A percentile compares a stretch with the other conserved stretches of the same genome.
phyloP scores from a whole-genome alignment of 257 asterid genomes.

The Nicotiana benthamiana region DNA sequence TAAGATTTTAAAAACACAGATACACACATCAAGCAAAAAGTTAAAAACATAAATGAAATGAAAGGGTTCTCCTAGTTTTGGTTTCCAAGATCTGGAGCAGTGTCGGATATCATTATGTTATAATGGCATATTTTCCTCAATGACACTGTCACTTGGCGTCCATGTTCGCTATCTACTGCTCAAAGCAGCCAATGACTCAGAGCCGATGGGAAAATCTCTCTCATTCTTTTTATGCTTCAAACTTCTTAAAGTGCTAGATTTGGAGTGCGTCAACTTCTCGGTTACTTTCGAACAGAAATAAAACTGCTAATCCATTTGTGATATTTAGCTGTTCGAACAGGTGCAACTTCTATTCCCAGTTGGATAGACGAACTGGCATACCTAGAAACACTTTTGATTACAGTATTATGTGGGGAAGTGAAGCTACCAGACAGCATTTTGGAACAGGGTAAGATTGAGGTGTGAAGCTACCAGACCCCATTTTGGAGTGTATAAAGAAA shows the following conservation, averaged over 20 bases:
- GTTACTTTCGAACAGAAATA: neutral
- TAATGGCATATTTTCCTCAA: too few relatives aligned
- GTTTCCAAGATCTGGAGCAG: too few relatives aligned
- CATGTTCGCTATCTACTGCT: neutral
- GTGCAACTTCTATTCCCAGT: neutral
- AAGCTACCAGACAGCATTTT: neutral
- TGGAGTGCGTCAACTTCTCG: neutral
- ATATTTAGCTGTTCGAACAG: too few relatives aligned
- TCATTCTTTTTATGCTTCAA: neutral
- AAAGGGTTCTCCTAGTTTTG: too few relatives aligned
- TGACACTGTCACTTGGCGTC: too few relatives aligned
- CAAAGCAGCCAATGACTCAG: neutral
- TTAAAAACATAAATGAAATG: too few relatives aligned
- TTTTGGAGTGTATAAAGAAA: too few relatives aligned
- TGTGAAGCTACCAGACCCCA: too few relatives aligned
- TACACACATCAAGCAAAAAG: too few relatives aligned
- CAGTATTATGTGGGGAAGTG: neutral
- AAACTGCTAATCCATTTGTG: neutral
- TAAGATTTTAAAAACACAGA: too few relatives aligned
- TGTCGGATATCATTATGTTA: too few relatives aligned
- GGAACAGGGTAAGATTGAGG: conserved; percentile 7
- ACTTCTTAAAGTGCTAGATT: conserved; percentile 10
- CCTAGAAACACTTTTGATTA: conserved; percentile 6
- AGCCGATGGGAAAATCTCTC: too few relatives aligned
- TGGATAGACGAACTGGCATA: neutral